A percentile compares a stretch with the other conserved stretches of the same genome.
phyloP scores from a whole-genome alignment of 169 alveolate genomes.

The Plasmodium reichenowi region DNA sequence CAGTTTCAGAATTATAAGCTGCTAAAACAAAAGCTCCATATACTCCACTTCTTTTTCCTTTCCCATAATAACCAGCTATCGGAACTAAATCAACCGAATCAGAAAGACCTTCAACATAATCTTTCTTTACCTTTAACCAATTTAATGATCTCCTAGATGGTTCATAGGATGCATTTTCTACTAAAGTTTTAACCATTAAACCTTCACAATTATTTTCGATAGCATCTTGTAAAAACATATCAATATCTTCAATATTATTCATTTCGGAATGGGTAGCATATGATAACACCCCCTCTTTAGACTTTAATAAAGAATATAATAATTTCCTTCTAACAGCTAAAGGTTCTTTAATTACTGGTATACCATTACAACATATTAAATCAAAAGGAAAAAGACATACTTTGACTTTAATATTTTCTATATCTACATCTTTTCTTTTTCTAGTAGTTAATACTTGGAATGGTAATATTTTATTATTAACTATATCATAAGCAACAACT shows the following conservation, averaged over 20 bases:
- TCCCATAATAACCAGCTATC: constrained; percentile 97
- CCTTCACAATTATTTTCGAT: constrained; percentile 96
- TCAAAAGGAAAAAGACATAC: constrained; percentile 96
- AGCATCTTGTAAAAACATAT: constrained; percentile 88
- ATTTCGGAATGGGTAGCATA: constrained; percentile 87
- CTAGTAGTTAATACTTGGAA: constrained; percentile 95
- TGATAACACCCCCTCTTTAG: constrained; percentile 76
- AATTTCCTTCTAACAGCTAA: constrained; percentile 80
- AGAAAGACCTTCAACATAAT: constrained; percentile 95
- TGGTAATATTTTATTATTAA: constrained; percentile 93
- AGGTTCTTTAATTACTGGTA: constrained; percentile 85
- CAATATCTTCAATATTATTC: constrained; percentile 86
- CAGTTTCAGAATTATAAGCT: constrained; percentile 95
- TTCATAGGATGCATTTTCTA: constrained; percentile 96
- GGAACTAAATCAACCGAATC: constrained; percentile 99
- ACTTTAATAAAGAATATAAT: constrained; percentile 74
- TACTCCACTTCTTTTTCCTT: constrained; percentile 95
- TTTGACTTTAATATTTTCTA: constrained; percentile 91
- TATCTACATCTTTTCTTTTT: constrained; percentile 94
- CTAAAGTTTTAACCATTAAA: constrained; percentile 97
- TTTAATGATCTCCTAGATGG: constrained; percentile 98
- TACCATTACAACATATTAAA: constrained; percentile 91
- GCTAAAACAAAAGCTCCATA: constrained; percentile 98
- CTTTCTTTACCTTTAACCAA: constrained; percentile 99
- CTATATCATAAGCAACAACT: constrained; percentile 96